Evolutionary conservation across 2,329 filamentous ascomycete genomes (phyloP).

Genomic region (Cadophora gregata): DNA sequence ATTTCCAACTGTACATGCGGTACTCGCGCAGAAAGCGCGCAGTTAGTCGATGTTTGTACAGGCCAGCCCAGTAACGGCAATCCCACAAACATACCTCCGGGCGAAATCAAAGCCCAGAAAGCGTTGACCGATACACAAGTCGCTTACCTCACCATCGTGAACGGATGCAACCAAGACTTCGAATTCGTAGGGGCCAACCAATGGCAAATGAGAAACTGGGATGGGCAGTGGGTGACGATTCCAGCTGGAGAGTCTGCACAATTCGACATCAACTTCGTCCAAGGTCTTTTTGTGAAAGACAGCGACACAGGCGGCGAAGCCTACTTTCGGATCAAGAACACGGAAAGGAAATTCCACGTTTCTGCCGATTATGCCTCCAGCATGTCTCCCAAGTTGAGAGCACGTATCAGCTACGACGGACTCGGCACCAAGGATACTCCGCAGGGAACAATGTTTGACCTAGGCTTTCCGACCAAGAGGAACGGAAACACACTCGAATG

Average conservation of each 20-base stretch:
- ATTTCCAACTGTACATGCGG: not conserved
- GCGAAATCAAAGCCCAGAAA: constrained; percentile 4
- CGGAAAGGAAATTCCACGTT: not conserved
- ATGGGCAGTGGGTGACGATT: constrained; percentile 11
- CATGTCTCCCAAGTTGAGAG: constrained; percentile 8
- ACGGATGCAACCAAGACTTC: constrained; percentile 11
- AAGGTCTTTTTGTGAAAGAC: not conserved
- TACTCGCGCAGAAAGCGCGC: not conserved
- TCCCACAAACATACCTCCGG: constrained; percentile 7
- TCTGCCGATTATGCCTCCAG: constrained; percentile 2
- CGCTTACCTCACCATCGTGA: constrained; percentile 10
- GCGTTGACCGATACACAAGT: not conserved
- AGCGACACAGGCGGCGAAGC: constrained; percentile 6
- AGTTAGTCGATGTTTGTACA: not conserved
- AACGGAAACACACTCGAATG: constrained; percentile 9
- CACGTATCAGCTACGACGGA: constrained; percentile 4
- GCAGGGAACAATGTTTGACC: constrained; percentile 10
- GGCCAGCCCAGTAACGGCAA: not conserved
- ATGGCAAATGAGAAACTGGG: constrained; percentile 15
- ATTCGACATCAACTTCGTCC: constrained; percentile 9
- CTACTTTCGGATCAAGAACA: constrained; percentile 12
- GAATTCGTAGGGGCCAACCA: not conserved
- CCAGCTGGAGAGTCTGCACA: constrained; percentile 11
- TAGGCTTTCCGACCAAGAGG: constrained; percentile 1
- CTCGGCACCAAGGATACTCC: constrained; percentile 1